A percentile compares a stretch with the other conserved stretches of the same genome.
phyloP scores from a whole-genome alignment of 495 filamentous ascomycete species.

The Daldinia bambusicola region DNA sequence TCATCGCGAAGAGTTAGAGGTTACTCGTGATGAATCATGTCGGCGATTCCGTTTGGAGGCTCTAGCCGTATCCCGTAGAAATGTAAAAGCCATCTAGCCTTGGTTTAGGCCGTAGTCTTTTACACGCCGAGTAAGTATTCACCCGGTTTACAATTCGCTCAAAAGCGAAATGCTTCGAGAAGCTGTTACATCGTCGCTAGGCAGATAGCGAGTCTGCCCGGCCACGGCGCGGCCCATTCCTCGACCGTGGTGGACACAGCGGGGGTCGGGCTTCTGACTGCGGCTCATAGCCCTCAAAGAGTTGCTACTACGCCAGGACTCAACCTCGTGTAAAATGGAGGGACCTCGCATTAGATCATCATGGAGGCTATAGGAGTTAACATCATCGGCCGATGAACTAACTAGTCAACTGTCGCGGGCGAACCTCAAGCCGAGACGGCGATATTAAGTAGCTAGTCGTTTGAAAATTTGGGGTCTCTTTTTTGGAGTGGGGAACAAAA shows the following conservation, averaged over 20 bases:
- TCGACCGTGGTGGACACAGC: background rate
- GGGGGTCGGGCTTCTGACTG: slow-evolving; percentile 14
- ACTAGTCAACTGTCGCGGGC: background rate
- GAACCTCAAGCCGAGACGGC: slow-evolving; percentile 19
- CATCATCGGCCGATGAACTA: slow-evolving; percentile 21
- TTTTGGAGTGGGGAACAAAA: too few species aligned
- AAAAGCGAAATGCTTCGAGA: slow-evolving; percentile 32
- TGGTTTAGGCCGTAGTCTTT: slow-evolving; percentile 23
- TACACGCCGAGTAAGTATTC: slow-evolving; percentile 16
- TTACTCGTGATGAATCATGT: slow-evolving; percentile 23
- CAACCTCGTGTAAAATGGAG: background rate
- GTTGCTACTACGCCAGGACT: background rate
- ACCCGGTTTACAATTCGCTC: slow-evolving; percentile 26
- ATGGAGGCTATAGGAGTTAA: slow-evolving; percentile 19
- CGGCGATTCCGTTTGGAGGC: slow-evolving; percentile 10
- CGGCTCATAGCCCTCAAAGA: slow-evolving; percentile 19
- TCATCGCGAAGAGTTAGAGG: slow-evolving; percentile 13
- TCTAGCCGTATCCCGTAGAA: slow-evolving; percentile 11
- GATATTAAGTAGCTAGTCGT: slow-evolving; percentile 11
- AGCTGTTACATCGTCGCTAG: slow-evolving; percentile 25
- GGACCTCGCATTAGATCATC: background rate
- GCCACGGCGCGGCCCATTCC: slow-evolving; percentile 9
- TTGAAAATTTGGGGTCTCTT: slow-evolving; percentile 3
- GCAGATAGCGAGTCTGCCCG: slow-evolving; percentile 32
- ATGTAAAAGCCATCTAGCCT: slow-evolving; percentile 10